Evolutionary conservation across 306 rosid genomes (phyloP).

Genomic region (Cyclanthera cordifolia): DNA sequence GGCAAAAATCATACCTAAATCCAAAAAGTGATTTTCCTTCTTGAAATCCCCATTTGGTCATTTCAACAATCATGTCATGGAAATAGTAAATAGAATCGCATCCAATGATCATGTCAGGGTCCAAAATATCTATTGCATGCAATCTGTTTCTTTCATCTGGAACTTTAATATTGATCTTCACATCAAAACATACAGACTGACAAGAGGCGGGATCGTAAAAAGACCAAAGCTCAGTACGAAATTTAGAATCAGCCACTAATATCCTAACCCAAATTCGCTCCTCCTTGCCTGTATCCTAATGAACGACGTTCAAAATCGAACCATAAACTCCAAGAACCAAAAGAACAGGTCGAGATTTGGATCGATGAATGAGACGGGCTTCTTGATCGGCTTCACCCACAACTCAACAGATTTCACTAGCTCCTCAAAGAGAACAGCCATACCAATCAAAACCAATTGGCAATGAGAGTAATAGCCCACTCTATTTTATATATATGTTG

Average conservation of each 20-base stretch:
- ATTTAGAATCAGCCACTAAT: constrained; percentile 53
- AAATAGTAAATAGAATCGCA: constrained; percentile 68
- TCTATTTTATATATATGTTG: no score
- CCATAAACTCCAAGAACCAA: constrained; percentile 90
- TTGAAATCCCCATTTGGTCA: constrained; percentile 77
- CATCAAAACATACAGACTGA: constrained; percentile 56
- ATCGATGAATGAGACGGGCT: constrained; percentile 50
- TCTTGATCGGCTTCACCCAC: constrained; percentile 53
- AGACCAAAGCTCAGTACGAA: constrained; percentile 86
- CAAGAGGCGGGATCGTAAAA: constrained; percentile 75
- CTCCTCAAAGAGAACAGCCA: constrained; percentile 62
- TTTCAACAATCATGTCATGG: constrained; percentile 84
- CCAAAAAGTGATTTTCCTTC: constrained; percentile 94
- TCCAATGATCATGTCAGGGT: constrained; percentile 86
- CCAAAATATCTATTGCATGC: constrained; percentile 67
- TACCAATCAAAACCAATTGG: constrained; percentile 8
- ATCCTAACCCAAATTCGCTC: constrained; percentile 92
- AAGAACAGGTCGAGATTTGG: constrained; percentile 78
- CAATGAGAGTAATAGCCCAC: no score
- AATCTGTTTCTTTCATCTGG: constrained; percentile 90
- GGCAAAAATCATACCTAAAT: constrained; percentile 97
- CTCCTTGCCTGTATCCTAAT: constrained; percentile 31
- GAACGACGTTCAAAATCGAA: constrained; percentile 55
- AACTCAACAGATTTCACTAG: constrained; percentile 57
- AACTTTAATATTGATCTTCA: constrained; percentile 44